Evolutionary conservation across 2,329 filamentous ascomycete species (phyloP), one percentile per base, ranked within the genome.

Genomic region (Trichophaea hybrida): DNA sequence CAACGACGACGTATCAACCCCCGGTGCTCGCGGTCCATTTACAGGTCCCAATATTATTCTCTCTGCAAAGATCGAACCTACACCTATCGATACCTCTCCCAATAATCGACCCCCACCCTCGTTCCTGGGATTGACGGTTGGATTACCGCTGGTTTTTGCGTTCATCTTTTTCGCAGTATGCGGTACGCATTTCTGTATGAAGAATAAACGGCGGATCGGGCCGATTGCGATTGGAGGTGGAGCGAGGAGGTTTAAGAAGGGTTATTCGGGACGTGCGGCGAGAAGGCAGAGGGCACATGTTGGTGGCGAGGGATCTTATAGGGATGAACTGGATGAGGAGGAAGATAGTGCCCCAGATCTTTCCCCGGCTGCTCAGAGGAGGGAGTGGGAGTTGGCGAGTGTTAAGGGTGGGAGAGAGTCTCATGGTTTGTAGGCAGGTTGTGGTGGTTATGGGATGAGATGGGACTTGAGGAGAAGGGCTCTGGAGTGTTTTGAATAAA

Each of bases 401-500:
- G 62, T 65, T 10, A 54, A 61, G 56, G 64, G 64, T 17, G 64
- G 64, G 17, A 63, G 54, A 32, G 58, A 60, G 52, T 55, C 53
- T 35, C 5, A 6, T 38, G 33, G 17, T 15, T 43, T 32, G 24
- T 32, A 97, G 73, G 67, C 79, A 82, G 71, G 87, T 93, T 51
- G 91, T 97, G 50, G 24, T 53, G 50, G 46, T 50, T 15, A 32
- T 50, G 46, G 46, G 38, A 43, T 43, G 38, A 10, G 10, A 43
- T 43, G 38, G 24, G 24, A 24, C 24, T 24, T 24, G 24, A 24
- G 24, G 24, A 3, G 3, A 3, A 24, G 3, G 24, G 24, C 24
- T 24, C 24, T n/a, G 24, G 24, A 24, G 24, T 24, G 24, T 24
- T 24, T 24, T 3, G 24, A 3, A 24, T 3, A 24, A 24, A 24